Conservation (phyloP, 2,329 filamentous ascomycete genomes). For the Teratosphaeria pseudoeucalypti region DNA sequence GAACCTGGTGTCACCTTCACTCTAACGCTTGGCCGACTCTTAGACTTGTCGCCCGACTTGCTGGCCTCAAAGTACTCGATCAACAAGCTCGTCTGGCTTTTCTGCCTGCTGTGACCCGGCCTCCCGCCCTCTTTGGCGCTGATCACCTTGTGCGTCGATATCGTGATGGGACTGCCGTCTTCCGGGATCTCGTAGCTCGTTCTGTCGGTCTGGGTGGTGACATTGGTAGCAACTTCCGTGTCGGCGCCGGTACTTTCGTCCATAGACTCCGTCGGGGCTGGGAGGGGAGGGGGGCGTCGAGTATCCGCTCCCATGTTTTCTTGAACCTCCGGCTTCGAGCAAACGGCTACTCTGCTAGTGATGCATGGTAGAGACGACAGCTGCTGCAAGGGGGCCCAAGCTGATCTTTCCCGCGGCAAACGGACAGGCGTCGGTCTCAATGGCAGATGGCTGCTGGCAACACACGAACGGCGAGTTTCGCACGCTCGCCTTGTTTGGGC, state of each 20-base stretch:
- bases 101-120: conserved; percentile 40
- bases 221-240: conserved; percentile 52
- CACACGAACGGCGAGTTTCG: background rate
- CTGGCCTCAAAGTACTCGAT: conserved; percentile 92
- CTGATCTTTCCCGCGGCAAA: background rate
- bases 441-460: background rate
- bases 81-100: conserved; percentile 79
- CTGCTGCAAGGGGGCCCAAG: background rate
- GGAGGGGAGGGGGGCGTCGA: conserved; percentile 48
- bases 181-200: conserved; percentile 73
- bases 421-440: background rate
- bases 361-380: background rate
- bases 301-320: conserved; percentile 34
- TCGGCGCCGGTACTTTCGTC: conserved; percentile 39
- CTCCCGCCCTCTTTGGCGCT: conserved; percentile 36
- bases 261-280: conserved; percentile 65
- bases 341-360: background rate
- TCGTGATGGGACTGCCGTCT: conserved; percentile 84
- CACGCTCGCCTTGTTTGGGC: background rate
- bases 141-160: conserved; percentile 61
- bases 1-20: conserved; percentile 70
- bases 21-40: conserved; percentile 70
- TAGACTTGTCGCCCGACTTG: conserved; percentile 50
- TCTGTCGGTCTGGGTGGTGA: conserved; percentile 57
- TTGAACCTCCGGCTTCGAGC: background rate